Evolutionary conservation across 1,284 basidiomycete species (phyloP), one percentile per base, ranked within the genome.

Genomic region (Leucoagaricus sp.): DNA sequence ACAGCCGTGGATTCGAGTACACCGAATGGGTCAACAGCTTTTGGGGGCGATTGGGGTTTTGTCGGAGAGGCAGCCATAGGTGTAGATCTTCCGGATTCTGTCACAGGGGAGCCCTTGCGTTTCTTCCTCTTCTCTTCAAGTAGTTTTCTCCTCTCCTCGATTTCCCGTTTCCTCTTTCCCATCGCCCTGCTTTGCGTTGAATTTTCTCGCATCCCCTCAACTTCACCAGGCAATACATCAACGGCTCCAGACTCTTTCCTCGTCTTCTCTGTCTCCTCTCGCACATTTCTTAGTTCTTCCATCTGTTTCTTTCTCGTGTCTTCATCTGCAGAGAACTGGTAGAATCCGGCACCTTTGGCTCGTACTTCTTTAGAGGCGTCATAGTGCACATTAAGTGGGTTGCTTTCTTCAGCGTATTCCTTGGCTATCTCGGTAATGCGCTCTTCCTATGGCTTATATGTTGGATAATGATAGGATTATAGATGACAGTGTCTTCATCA

Each of bases 321-420:
- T 64, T 94, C 91, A 65, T 96, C 92, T 0, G 71, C 80, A 2
- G 92, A 91, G 70, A 98, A 96, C 65, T 91, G 86, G 69, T 96
- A 96, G 73, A 91, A 93, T 0, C 85, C 95, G 0, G 95, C 94
- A 31, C 92, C 96, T 65, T 88, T 88, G n/a, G 88, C 83, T 7
- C 96, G 89, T 9, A 89, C 85, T 70, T 99, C 96, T 51, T 75
- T 76, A 0, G 83, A 79, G 0, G 93, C 81, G 69, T 98, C 92
- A 69, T 94, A 98, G 68, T 96, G 93, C 15, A 82, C 74, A 15
- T 83, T 80, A 3, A 92, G 79, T 0, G 90, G 87, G 55, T 85
- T 88, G 52, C 85, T 79, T 17, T 85, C 85, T 65, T 97, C 94
- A 17, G 85, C 80, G 26, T 83, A 79, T 4, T 86, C 80, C 61